These are phyloP conservation scores for Suillus subaureus DNA, from an alignment of 768 basidiomycete species.

Conservation along the genomic window DNA sequence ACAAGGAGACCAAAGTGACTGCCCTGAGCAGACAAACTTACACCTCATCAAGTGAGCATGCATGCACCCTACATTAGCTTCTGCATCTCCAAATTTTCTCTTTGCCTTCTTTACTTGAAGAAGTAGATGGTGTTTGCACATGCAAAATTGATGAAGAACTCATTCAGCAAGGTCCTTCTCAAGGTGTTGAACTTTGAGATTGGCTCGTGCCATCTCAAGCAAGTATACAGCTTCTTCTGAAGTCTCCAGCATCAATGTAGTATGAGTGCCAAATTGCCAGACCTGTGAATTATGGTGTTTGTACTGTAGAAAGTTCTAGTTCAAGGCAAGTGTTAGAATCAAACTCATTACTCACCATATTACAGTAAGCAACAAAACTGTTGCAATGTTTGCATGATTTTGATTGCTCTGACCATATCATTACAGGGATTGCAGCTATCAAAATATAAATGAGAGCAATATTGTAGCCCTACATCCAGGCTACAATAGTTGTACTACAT, in stretches of 20 bases:
- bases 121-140: not conserved
- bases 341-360: not conserved
- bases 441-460: too few species aligned
- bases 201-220: not conserved
- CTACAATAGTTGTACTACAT: too few species aligned
- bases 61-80: not conserved
- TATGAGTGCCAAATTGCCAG: not conserved
- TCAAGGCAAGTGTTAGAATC: constrained; percentile 1
- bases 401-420: too few species aligned
- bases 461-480: too few species aligned
- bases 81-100: not conserved
- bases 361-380: not conserved
- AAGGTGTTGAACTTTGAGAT: not conserved
- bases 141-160: not conserved
- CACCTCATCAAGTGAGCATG: not conserved
- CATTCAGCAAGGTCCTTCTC: not conserved
- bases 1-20: not conserved
- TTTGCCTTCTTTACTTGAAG: not conserved
- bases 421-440: too few species aligned
- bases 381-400: too few species aligned
- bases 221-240: not conserved
- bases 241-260: not conserved
- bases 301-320: not conserved
- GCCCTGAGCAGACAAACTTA: not conserved
- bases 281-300: not conserved